Conservation (phyloP, 306 rosid genomes). For the Dalbergia oliveri region DNA sequence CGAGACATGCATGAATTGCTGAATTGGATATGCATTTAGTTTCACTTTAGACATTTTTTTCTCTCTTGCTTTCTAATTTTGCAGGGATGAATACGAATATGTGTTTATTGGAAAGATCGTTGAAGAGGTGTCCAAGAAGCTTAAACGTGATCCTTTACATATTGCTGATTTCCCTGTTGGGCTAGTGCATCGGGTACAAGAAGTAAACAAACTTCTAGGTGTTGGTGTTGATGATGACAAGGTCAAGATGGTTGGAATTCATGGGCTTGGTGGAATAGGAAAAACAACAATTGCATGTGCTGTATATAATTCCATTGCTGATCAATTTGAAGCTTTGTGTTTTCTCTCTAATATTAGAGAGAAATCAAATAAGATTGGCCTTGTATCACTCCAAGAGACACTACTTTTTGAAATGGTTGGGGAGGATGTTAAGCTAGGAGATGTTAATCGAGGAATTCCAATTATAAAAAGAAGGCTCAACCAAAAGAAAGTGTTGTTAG, state of each 20-base stretch:
- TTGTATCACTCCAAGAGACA: constrained; percentile 24
- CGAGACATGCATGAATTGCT: neutral
- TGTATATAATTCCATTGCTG: neutral
- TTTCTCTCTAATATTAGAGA: constrained; percentile 32
- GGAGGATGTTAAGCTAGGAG: constrained; percentile 18
- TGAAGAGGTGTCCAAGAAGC: neutral
- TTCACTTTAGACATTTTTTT: neutral
- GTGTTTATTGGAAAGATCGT: neutral
- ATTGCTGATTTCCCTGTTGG: constrained; percentile 34
- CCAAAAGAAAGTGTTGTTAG: constrained; percentile 6
- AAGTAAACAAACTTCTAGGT: neutral
- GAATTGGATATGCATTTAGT: neutral
- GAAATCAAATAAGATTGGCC: neutral
- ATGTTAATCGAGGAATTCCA: constrained; percentile 19
- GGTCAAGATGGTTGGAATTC: constrained; percentile 30
- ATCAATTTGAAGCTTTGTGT: neutral
- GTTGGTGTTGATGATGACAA: neutral
- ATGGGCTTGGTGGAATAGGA: constrained; percentile 37
- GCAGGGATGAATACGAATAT: constrained; percentile 11
- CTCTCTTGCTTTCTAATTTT: neutral
- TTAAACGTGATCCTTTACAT: neutral
- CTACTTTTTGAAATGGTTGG: constrained; percentile 12
- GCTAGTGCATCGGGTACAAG: neutral
- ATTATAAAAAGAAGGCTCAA: constrained; percentile 4
- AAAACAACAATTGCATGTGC: constrained; percentile 36